Conservation (phyloP, 2,329 filamentous ascomycete genomes). For the Cytospora schulzeri region DNA sequence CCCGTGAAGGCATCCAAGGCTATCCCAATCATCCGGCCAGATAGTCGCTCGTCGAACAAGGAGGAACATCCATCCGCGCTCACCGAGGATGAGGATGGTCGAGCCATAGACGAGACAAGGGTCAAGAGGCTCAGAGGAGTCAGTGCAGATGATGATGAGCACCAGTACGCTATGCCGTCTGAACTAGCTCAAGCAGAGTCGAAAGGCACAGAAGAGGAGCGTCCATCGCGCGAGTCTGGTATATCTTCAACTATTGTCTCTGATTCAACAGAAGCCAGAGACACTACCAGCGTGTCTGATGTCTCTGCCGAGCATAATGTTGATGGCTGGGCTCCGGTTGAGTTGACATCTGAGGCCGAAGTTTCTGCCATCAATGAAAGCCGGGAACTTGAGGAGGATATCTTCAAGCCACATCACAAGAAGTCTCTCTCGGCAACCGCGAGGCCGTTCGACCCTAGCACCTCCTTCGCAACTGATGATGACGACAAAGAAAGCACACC, state of each 20-base stretch:
- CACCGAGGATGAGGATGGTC: constrained; percentile 61
- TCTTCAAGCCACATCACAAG: constrained; percentile 49
- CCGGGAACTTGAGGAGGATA: constrained; percentile 50
- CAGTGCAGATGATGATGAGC: constrained; percentile 70
- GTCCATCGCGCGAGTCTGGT: constrained; percentile 50
- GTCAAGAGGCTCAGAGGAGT: constrained; percentile 73
- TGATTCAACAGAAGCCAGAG: constrained; percentile 57
- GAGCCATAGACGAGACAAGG: constrained; percentile 66
- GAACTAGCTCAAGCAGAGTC: constrained; percentile 30
- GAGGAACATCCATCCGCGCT: constrained; percentile 32
- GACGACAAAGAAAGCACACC: constrained; percentile 31
- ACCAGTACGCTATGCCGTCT: constrained; percentile 68
- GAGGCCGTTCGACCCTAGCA: constrained; percentile 64
- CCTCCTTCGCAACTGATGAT: constrained; percentile 35
- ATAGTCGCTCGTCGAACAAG: constrained; percentile 45
- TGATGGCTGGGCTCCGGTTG: constrained; percentile 62
- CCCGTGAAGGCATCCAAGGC: constrained; percentile 76
- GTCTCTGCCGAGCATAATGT: constrained; percentile 51
- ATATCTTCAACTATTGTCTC: constrained; percentile 56
- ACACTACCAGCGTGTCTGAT: constrained; percentile 55
- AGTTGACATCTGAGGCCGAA: constrained; percentile 55
- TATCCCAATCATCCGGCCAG: constrained; percentile 74
- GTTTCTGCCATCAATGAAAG: constrained; percentile 55
- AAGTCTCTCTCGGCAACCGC: constrained; percentile 71
- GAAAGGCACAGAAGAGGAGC: constrained; percentile 29